Conservation (phyloP, 208 protist species). For the Wallacemonas sp. region DNA sequence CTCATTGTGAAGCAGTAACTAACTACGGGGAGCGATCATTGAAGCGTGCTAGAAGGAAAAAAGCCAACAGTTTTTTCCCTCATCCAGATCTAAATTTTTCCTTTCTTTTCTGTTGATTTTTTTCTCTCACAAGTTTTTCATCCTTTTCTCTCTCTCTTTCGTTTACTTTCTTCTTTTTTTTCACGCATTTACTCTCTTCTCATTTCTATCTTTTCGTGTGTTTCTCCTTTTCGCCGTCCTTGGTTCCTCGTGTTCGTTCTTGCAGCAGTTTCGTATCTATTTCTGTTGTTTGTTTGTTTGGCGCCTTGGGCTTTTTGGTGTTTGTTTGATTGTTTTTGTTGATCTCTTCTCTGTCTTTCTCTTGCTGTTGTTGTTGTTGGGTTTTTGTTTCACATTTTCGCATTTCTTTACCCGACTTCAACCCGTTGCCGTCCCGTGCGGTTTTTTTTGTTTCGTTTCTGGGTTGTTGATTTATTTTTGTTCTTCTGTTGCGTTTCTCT, state of each 20-base stretch:
- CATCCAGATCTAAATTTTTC: background rate
- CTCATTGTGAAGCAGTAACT: too few species aligned
- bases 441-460: conserved; percentile 9
- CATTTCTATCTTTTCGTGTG: background rate
- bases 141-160: background rate
- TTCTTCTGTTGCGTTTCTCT: conserved; percentile 4
- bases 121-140: background rate
- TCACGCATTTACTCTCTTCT: background rate
- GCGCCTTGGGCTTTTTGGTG: background rate
- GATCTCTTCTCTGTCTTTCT: background rate
- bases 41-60: background rate
- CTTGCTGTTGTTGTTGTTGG: background rate
- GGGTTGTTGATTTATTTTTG: background rate
- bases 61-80: background rate
- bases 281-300: conserved; percentile 8
- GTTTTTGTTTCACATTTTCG: too few species aligned
- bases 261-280: too few species aligned
- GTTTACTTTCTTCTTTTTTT: conserved; percentile 4
- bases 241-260: too few species aligned
- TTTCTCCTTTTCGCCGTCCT: background rate
- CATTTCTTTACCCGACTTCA: too few species aligned
- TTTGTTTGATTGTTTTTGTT: background rate
- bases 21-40: too few species aligned
- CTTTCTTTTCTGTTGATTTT: conserved; percentile 11
- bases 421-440: background rate